Percentiles rank a stretch among this genome's conserved stretches.
Evolutionary conservation across 352 stramenopile species (phyloP).

Genomic region (Globisporangium canariense): DNA sequence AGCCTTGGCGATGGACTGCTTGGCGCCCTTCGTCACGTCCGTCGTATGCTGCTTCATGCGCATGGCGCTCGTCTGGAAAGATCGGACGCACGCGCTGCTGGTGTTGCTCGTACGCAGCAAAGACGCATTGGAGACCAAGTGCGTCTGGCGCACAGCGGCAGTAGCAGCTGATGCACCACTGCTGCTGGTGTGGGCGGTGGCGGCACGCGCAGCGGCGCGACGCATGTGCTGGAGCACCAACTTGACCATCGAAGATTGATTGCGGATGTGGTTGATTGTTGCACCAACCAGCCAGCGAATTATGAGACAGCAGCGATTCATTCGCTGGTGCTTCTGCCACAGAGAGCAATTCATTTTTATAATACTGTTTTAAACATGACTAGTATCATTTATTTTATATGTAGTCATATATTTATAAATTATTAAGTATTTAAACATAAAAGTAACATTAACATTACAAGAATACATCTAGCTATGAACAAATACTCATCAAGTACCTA

Average conservation of each 20-base stretch:
- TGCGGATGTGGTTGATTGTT: conserved; percentile 3
- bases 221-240: conserved; percentile 13
- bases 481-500: too few relatives aligned
- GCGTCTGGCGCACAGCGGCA: neutral
- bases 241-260: conserved; percentile 10
- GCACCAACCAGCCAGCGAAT: conserved; percentile 8
- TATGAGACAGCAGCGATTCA: neutral
- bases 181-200: neutral
- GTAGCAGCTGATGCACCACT: neutral
- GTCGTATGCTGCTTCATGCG: conserved; percentile 22
- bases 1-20: conserved; percentile 14
- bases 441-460: too few relatives aligned
- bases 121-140: neutral
- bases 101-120: neutral
- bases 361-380: neutral
- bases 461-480: too few relatives aligned
- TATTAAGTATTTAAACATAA: too few relatives aligned
- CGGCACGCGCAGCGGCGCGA: conserved; percentile 8
- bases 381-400: too few relatives aligned
- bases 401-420: neutral
- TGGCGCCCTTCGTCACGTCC: conserved; percentile 17
- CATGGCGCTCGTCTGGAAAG: conserved; percentile 18
- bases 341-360: neutral
- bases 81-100: conserved; percentile 2
- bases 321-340: neutral